phyloP scores from a whole-genome alignment of 1,284 basidiomycete species.

The Golubevia pallescens region DNA sequence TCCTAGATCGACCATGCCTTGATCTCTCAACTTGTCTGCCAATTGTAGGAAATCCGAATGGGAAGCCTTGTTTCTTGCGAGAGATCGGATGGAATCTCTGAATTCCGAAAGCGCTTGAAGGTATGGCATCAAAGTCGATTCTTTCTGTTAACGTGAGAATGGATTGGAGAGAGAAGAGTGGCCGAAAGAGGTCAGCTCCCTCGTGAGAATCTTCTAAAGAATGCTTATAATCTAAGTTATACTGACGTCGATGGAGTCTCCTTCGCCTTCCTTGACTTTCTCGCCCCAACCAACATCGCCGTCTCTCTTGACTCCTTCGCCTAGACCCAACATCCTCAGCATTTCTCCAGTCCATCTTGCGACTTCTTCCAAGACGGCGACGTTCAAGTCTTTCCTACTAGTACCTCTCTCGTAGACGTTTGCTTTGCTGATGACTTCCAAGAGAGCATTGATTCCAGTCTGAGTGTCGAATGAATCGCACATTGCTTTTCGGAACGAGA shows the following conservation, averaged over 20 bases:
- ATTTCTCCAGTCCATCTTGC: constrained; percentile 86
- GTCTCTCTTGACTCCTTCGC: constrained; percentile 71
- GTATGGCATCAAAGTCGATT: constrained; percentile 87
- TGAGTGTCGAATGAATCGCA: constrained; percentile 99
- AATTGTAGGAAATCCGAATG: constrained; percentile 49
- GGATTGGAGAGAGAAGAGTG: no score
- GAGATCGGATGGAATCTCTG: constrained; percentile 83
- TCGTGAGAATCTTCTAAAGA: no score
- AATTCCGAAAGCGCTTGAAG: constrained; percentile 84
- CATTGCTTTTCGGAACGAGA: constrained; percentile 83
- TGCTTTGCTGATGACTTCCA: constrained; percentile 83
- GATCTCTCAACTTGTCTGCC: constrained; percentile 82
- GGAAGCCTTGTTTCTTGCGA: constrained; percentile 72
- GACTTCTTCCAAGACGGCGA: constrained; percentile 75
- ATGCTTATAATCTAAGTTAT: no score
- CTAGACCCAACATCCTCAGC: constrained; percentile 93
- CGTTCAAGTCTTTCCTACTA: constrained; percentile 69
- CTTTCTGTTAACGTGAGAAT: constrained; percentile 69
- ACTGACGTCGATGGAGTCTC: constrained; percentile 12
- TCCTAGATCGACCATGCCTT: constrained; percentile 87
- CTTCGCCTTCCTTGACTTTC: constrained; percentile 18
- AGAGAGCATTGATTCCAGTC: constrained; percentile 76
- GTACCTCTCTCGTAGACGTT: constrained; percentile 79
- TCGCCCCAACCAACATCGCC: constrained; percentile 56
- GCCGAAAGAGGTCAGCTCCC: constrained; percentile 67